These are phyloP conservation scores for Phialophora tarda DNA, from an alignment of 2,329 filamentous ascomycete species.

Conservation along the genomic window DNA sequence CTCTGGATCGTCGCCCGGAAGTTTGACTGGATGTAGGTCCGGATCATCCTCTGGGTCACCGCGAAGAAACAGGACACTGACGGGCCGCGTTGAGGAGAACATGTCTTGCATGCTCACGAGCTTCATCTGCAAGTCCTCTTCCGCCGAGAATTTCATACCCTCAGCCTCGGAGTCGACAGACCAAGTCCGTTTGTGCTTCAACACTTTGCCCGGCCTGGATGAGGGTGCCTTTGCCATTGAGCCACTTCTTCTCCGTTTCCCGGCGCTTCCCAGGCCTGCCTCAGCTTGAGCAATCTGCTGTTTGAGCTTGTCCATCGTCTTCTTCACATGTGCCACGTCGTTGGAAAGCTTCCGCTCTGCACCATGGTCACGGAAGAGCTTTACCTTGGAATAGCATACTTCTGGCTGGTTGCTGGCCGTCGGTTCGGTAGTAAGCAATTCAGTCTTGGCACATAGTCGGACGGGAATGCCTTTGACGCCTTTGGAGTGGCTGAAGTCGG, in stretches of 20 bases:
- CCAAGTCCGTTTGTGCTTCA: slow-evolving; percentile 93
- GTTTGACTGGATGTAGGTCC: slow-evolving; percentile 50
- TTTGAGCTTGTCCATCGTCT: slow-evolving; percentile 93
- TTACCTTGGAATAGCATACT: slow-evolving; percentile 94
- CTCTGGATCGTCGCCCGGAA: slow-evolving; percentile 46
- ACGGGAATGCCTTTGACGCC: slow-evolving; percentile 98
- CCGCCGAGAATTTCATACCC: slow-evolving; percentile 41
- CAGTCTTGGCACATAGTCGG: slow-evolving; percentile 88
- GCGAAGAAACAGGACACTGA: slow-evolving; percentile 51
- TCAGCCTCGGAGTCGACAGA: slow-evolving; percentile 78
- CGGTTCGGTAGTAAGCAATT: slow-evolving; percentile 63
- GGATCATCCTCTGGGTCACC: slow-evolving; percentile 55
- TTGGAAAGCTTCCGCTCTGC: slow-evolving; percentile 95
- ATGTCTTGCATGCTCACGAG: slow-evolving; percentile 53
- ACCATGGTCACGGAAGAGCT: slow-evolving; percentile 93
- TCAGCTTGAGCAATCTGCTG: slow-evolving; percentile 84
- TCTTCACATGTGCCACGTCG: slow-evolving; percentile 92
- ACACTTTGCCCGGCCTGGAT: slow-evolving; percentile 75
- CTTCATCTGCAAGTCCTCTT: slow-evolving; percentile 54
- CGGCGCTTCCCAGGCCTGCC: slow-evolving; percentile 63
- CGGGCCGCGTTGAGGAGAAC: slow-evolving; percentile 52
- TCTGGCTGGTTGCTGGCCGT: slow-evolving; percentile 58
- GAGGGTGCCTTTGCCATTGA: slow-evolving; percentile 51
- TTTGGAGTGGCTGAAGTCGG: slow-evolving; percentile 98
- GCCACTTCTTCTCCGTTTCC: slow-evolving; percentile 65